Conservation (phyloP, 2,329 filamentous ascomycete species). For the Cryphonectria radicalis region DNA sequence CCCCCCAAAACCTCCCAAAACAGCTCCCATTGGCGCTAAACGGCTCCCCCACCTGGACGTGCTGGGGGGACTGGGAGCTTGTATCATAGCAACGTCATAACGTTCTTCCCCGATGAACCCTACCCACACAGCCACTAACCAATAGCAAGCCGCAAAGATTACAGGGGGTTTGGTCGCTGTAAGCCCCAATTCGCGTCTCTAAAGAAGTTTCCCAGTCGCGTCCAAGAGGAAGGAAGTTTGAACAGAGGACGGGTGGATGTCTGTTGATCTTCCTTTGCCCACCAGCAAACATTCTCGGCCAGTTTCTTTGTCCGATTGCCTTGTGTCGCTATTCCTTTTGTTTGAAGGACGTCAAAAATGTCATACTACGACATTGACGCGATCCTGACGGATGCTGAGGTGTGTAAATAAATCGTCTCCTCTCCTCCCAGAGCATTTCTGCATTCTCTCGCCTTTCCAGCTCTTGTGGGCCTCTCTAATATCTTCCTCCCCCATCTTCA, state of each 20-base stretch:
- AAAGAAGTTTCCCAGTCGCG: background rate
- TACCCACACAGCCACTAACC: background rate
- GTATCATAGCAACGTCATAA: background rate
- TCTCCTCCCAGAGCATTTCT: background rate
- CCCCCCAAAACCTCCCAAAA: background rate
- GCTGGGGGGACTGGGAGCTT: background rate
- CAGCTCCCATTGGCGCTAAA: background rate
- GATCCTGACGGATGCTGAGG: conserved; percentile 84
- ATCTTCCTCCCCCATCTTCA: conserved; percentile 41
- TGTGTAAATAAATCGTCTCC: conserved; percentile 39
- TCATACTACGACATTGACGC: conserved; percentile 86
- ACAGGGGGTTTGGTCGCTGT: background rate
- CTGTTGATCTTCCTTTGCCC: background rate
- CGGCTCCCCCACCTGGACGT: background rate
- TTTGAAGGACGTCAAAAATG: conserved; percentile 43
- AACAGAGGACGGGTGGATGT: background rate
- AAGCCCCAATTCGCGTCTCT: conserved; percentile 26
- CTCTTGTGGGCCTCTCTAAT: background rate
- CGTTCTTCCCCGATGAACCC: too few relatives aligned
- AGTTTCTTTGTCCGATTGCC: background rate
- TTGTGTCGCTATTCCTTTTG: too few relatives aligned
- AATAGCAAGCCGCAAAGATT: background rate
- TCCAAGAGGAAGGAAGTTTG: background rate
- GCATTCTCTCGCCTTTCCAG: background rate
- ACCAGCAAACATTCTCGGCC: background rate